Evolutionary conservation across 1,284 basidiomycete genomes (phyloP).

Genomic region (Kalmanozyma brasiliensis): DNA sequence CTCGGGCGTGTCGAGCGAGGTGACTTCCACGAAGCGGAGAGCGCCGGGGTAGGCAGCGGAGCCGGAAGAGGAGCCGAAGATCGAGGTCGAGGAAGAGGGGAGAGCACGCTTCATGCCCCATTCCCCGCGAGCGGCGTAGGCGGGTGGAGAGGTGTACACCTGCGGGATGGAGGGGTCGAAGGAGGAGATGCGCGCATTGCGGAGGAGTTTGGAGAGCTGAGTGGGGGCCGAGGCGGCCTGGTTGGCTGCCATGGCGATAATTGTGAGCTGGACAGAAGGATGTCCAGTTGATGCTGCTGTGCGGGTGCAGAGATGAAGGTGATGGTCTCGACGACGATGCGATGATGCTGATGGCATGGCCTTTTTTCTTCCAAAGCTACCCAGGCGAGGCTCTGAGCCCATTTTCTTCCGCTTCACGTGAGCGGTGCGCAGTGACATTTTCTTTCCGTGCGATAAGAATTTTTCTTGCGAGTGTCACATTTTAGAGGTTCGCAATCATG

Average conservation of each 20-base stretch:
- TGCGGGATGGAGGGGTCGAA: constrained; percentile 58
- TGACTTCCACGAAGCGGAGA: constrained; percentile 56
- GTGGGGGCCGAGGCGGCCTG: constrained; percentile 38
- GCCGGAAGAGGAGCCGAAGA: constrained; percentile 52
- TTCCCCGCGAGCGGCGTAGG: constrained; percentile 60
- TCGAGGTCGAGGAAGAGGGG: constrained; percentile 46
- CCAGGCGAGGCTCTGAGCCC: background rate
- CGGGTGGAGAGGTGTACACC: constrained; percentile 60
- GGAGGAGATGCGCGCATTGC: constrained; percentile 51
- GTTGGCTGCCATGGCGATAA: constrained; percentile 25
- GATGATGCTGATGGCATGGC: too few species aligned
- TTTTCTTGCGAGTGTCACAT: background rate
- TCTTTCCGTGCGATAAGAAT: constrained; percentile 33
- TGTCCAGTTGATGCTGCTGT: too few species aligned
- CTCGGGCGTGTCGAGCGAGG: constrained; percentile 49
- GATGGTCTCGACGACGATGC: constrained; percentile 1
- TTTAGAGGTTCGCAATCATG: too few species aligned
- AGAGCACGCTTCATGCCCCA: constrained; percentile 63
- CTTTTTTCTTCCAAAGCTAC: constrained; percentile 1
- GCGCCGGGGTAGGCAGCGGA: constrained; percentile 45
- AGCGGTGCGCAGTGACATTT: background rate
- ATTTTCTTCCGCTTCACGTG: constrained; percentile 38
- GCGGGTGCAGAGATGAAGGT: constrained; percentile 4
- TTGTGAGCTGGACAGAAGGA: too few species aligned
- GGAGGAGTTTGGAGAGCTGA: constrained; percentile 55